Conservation (phyloP, 768 basidiomycete species). For the Lactarius hengduanensis region DNA sequence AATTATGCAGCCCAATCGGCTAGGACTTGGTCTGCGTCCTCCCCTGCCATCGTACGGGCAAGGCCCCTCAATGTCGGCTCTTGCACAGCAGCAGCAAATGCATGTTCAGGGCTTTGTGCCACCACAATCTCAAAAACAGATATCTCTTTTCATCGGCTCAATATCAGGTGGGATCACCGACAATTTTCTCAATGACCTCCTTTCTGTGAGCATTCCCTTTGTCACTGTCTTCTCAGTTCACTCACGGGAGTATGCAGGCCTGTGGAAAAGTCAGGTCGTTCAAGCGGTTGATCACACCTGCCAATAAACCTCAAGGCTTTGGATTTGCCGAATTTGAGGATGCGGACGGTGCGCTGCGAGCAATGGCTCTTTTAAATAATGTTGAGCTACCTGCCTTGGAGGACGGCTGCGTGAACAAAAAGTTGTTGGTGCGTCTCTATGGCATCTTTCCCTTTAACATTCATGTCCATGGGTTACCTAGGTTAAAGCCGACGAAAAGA, state of each 20-base stretch:
- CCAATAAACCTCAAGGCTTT: slow-evolving; percentile 93
- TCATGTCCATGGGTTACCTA: slow-evolving; percentile 45
- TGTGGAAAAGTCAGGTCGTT: slow-evolving; percentile 89
- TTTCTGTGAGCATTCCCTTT: slow-evolving; percentile 56
- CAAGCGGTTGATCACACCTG: slow-evolving; percentile 89
- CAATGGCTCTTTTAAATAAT: slow-evolving; percentile 60
- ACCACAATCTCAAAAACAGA: slow-evolving; percentile 66
- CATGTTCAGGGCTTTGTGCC: slow-evolving; percentile 61
- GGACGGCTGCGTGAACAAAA: slow-evolving; percentile 60
- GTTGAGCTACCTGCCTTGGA: slow-evolving; percentile 62
- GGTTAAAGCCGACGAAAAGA: slow-evolving; percentile 98
- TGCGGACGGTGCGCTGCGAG: slow-evolving; percentile 85
- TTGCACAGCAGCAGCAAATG: slow-evolving; percentile 78
- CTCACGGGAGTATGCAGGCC: slow-evolving; percentile 50
- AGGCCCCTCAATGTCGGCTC: slow-evolving; percentile 88
- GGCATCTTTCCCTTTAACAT: neutral
- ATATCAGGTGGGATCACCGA: slow-evolving; percentile 94
- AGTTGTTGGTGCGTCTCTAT: slow-evolving; percentile 59
- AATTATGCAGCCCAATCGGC: slow-evolving; percentile 67
- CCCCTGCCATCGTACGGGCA: slow-evolving; percentile 86
- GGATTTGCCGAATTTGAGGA: slow-evolving; percentile 97
- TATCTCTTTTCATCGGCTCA: slow-evolving; percentile 87
- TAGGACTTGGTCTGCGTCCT: slow-evolving; percentile 83
- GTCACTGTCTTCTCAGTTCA: neutral
- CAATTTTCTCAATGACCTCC: slow-evolving; percentile 70